Conservation (phyloP, 768 basidiomycete species). For the Serendipita indica region DNA sequence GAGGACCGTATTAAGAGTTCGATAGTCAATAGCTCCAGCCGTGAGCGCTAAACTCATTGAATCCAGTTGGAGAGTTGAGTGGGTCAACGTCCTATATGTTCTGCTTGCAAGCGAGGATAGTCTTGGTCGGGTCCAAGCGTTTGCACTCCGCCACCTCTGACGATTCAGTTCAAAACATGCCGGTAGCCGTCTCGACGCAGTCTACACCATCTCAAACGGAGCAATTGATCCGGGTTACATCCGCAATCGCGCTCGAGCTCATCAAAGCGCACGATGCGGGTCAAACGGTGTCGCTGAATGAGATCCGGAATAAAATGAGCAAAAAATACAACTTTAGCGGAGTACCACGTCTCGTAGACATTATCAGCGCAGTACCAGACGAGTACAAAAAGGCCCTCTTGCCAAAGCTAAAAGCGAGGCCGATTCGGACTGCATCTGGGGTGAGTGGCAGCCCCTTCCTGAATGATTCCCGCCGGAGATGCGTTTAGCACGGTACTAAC, state of each 20-base stretch:
- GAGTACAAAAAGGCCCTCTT: constrained; percentile 87
- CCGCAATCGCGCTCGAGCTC: constrained; percentile 87
- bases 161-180: too few species aligned
- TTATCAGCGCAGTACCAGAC: constrained; percentile 95
- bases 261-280: constrained; percentile 75
- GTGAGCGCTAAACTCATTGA: too few species aligned
- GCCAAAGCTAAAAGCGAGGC: constrained; percentile 81
- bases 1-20: too few species aligned
- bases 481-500: not conserved
- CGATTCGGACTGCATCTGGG: constrained; percentile 92
- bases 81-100: too few species aligned
- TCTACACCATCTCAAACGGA: constrained; percentile 63
- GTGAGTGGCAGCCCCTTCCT: constrained; percentile 48
- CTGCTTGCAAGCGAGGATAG: too few species aligned
- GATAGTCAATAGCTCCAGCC: too few species aligned
- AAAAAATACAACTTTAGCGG: constrained; percentile 81
- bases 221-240: constrained; percentile 74
- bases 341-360: constrained; percentile 88
- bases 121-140: too few species aligned
- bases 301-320: constrained; percentile 70
- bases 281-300: constrained; percentile 70
- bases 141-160: too few species aligned
- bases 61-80: too few species aligned
- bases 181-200: not conserved
- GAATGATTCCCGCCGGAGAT: not conserved